Evolutionary conservation across 2,329 filamentous ascomycete species (phyloP).

Genomic region (Microdochium bolleyi): DNA sequence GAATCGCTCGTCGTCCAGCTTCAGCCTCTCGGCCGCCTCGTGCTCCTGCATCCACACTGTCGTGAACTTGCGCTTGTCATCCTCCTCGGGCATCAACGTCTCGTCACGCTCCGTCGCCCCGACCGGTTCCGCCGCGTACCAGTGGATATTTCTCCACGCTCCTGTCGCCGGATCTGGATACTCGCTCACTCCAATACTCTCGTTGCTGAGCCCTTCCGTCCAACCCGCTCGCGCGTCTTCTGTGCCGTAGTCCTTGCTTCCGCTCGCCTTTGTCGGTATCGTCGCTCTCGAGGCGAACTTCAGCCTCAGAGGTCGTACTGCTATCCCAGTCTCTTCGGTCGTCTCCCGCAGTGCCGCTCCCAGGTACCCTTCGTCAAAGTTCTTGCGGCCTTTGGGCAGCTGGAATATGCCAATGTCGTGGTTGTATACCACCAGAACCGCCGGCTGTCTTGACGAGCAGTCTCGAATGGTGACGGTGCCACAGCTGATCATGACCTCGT

Average conservation of each 20-base stretch:
- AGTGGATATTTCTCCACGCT: slow-evolving; percentile 15
- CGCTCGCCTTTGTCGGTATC: slow-evolving; percentile 12
- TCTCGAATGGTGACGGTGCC: slow-evolving; percentile 36
- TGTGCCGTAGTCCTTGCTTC: slow-evolving; percentile 11
- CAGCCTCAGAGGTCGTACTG: slow-evolving; percentile 26
- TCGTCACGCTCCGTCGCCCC: slow-evolving; percentile 13
- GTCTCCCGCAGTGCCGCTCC: slow-evolving; percentile 36
- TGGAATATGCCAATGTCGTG: slow-evolving; percentile 32
- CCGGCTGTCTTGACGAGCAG: slow-evolving; percentile 11
- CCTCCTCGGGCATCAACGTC: slow-evolving; percentile 14
- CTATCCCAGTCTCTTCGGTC: slow-evolving; percentile 38
- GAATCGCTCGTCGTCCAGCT: slow-evolving; percentile 20
- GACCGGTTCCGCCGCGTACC: slow-evolving; percentile 16
- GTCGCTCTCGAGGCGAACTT: slow-evolving; percentile 35
- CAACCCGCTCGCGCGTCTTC: slow-evolving; percentile 9
- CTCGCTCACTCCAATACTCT: slow-evolving; percentile 18
- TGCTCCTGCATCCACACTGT: slow-evolving; percentile 17
- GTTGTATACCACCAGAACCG: slow-evolving; percentile 35
- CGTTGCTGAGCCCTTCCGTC: slow-evolving; percentile 16
- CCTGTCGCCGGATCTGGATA: slow-evolving; percentile 21
- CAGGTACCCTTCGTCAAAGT: slow-evolving; percentile 34
- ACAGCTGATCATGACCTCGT: slow-evolving; percentile 34
- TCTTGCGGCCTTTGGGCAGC: slow-evolving; percentile 39
- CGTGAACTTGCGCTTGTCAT: slow-evolving; percentile 17
- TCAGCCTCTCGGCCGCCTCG: slow-evolving; percentile 15